Percentiles rank a stretch among this genome's conserved stretches.
Evolutionary conservation across 805 yeast species (phyloP).

Genomic region (Vanderwaltozyma tropicalis): DNA sequence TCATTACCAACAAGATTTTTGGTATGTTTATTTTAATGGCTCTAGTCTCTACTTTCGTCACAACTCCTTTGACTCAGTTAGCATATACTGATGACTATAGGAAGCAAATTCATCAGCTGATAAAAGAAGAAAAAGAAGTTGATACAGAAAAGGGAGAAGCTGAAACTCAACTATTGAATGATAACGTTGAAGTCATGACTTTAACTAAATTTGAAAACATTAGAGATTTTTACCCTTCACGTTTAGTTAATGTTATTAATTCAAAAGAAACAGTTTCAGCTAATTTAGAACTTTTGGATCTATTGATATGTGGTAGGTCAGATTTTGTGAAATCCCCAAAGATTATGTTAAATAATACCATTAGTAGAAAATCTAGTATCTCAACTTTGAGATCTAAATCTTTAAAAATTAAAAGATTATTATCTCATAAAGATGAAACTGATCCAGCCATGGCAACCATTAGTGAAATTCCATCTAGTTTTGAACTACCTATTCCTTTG

Average conservation of each 20-base stretch:
- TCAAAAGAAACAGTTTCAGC: slow-evolving; percentile 25
- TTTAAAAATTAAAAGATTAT: slow-evolving; percentile 12
- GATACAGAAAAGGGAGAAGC: background rate
- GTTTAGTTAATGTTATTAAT: slow-evolving; percentile 17
- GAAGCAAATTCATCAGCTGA: slow-evolving; percentile 29
- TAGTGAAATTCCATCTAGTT: slow-evolving; percentile 15
- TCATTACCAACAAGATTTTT: slow-evolving; percentile 52
- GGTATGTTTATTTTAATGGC: slow-evolving; percentile 84
- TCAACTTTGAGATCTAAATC: slow-evolving; percentile 12
- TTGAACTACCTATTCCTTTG: slow-evolving; percentile 14
- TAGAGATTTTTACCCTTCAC: slow-evolving; percentile 11
- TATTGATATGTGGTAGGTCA: slow-evolving; percentile 9
- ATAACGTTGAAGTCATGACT: background rate
- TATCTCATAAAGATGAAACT: slow-evolving; percentile 5
- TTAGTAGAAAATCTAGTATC: slow-evolving; percentile 13
- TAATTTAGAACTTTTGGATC: slow-evolving; percentile 22
- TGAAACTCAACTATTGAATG: slow-evolving; percentile 1
- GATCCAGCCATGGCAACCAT: slow-evolving; percentile 9
- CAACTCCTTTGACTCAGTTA: slow-evolving; percentile 61
- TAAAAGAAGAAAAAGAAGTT: slow-evolving; percentile 2
- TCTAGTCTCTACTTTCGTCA: slow-evolving; percentile 61
- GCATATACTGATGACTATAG: slow-evolving; percentile 55
- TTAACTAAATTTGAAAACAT: slow-evolving; percentile 15
- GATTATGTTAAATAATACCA: background rate
- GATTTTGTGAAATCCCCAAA: background rate